A percentile compares a stretch with the other conserved stretches of the same genome.
Conservation (phyloP, 371 early-diverging fungal genomes). For the Haplosporangium sp. region DNA sequence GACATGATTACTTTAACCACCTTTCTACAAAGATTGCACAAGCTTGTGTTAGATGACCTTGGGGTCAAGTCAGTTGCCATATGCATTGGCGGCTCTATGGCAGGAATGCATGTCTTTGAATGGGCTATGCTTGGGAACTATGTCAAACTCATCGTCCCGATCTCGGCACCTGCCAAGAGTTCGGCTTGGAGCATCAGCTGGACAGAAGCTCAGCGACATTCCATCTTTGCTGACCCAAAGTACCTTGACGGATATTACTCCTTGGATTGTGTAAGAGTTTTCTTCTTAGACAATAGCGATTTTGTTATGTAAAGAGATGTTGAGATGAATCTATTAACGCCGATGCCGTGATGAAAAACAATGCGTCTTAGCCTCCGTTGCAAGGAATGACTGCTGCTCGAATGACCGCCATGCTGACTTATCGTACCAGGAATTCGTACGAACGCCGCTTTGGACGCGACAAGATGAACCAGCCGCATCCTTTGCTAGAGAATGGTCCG, state of each 20-base stretch:
- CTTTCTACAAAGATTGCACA: slow-evolving; percentile 68
- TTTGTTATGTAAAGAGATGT: too few species aligned
- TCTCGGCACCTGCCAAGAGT: slow-evolving; percentile 93
- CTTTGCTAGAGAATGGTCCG: background rate
- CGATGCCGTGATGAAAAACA: too few species aligned
- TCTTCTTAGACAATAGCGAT: background rate
- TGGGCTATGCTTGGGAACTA: slow-evolving; percentile 90
- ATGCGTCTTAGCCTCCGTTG: slow-evolving; percentile 63
- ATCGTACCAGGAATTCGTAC: slow-evolving; percentile 91
- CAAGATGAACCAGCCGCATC: slow-evolving; percentile 56
- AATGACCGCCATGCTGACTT: slow-evolving; percentile 96
- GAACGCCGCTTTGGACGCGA: slow-evolving; percentile 94
- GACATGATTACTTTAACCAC: background rate
- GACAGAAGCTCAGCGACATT: slow-evolving; percentile 96
- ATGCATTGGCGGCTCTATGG: slow-evolving; percentile 94
- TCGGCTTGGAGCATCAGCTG: slow-evolving; percentile 98
- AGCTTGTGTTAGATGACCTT: slow-evolving; percentile 79
- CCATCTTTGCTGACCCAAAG: slow-evolving; percentile 91
- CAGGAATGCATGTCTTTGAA: slow-evolving; percentile 96
- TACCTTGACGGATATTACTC: slow-evolving; percentile 80
- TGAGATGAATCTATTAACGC: too few species aligned
- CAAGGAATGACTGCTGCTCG: slow-evolving; percentile 91
- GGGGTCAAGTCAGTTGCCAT: slow-evolving; percentile 90
- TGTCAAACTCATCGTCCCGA: slow-evolving; percentile 86
- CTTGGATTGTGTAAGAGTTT: slow-evolving; percentile 56